These are phyloP conservation scores for Bipolaris cookei DNA, from an alignment of 2,329 filamentous ascomycete species.

Conservation along the genomic window DNA sequence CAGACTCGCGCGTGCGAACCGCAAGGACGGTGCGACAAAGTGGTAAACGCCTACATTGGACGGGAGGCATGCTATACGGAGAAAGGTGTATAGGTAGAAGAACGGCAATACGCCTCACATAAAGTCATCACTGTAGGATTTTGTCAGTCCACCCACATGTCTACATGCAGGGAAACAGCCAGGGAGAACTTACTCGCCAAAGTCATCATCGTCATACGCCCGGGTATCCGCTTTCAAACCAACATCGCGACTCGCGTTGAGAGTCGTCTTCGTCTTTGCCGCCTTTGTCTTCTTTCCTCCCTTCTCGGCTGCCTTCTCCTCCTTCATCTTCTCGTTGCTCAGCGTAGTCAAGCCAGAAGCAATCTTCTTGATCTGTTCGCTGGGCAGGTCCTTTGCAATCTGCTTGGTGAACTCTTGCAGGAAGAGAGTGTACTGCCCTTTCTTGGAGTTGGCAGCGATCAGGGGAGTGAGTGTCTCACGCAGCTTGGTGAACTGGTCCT, in stretches of 20 bases:
- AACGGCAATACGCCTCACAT: conserved; percentile 42
- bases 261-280: conserved; percentile 88
- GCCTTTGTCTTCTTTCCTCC: conserved; percentile 97
- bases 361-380: conserved; percentile 96
- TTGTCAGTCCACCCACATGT: conserved; percentile 26
- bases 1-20: neutral
- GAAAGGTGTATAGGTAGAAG: neutral
- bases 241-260: conserved; percentile 70
- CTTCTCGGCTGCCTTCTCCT: conserved; percentile 94
- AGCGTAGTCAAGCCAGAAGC: conserved; percentile 85
- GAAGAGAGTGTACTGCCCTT: conserved; percentile 88
- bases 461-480: conserved; percentile 81
- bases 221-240: conserved; percentile 69
- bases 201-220: conserved; percentile 81
- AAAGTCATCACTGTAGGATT: conserved; percentile 44
- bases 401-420: conserved; percentile 89
- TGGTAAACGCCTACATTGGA: neutral
- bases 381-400: conserved; percentile 83
- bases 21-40: neutral
- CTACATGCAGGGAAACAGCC: neutral
- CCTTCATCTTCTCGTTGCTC: conserved; percentile 97
- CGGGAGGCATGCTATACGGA: neutral
- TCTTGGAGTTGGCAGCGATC: conserved; percentile 76
- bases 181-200: conserved; percentile 77
- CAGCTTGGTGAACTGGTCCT: conserved; percentile 82